A percentile compares a stretch with the other conserved stretches of the same genome.
Evolutionary conservation across 352 stramenopile species (phyloP).

Genomic region (Phytophthora crassamura): DNA sequence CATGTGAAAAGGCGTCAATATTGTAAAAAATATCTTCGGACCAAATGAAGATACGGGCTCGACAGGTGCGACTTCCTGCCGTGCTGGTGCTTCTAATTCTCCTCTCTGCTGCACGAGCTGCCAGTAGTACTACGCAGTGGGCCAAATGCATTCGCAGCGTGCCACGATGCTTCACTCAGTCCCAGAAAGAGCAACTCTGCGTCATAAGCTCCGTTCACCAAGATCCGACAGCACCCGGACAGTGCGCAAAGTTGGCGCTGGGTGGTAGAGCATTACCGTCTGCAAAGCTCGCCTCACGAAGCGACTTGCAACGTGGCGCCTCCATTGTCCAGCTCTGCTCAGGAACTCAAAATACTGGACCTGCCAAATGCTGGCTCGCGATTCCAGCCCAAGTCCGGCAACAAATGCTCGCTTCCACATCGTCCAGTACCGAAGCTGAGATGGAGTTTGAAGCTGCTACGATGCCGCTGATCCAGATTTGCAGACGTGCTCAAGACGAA

Average conservation of each 20-base stretch:
- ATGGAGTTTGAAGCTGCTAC: conserved; percentile 4
- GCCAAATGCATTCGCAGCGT: conserved; percentile 38
- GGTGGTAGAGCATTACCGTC: conserved; percentile 29
- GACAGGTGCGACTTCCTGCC: conserved; percentile 4
- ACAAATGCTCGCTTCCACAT: conserved; percentile 22
- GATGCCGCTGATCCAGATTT: conserved; percentile 41
- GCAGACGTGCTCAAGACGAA: conserved; percentile 38
- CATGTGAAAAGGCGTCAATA: conserved; percentile 12
- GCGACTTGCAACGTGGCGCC: conserved; percentile 25
- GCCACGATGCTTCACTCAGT: conserved; percentile 36
- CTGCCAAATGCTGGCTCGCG: conserved; percentile 56
- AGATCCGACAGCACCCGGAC: conserved; percentile 27
- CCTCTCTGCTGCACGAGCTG: conserved; percentile 5
- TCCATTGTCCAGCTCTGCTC: conserved; percentile 42
- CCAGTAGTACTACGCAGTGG: conserved; percentile 1
- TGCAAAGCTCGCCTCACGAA: conserved; percentile 30
- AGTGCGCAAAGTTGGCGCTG: conserved; percentile 42
- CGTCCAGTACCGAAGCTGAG: neutral
- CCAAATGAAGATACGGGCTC: no score
- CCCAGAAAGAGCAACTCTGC: conserved; percentile 43
- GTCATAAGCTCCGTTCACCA: neutral
- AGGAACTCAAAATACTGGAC: conserved; percentile 19
- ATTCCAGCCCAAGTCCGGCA: conserved; percentile 39
- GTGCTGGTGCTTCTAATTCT: conserved; percentile 18
- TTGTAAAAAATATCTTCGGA: conserved; percentile 2